phyloP scores from a whole-genome alignment of 2,329 filamentous ascomycete genomes.

The Camillea tinctor region DNA sequence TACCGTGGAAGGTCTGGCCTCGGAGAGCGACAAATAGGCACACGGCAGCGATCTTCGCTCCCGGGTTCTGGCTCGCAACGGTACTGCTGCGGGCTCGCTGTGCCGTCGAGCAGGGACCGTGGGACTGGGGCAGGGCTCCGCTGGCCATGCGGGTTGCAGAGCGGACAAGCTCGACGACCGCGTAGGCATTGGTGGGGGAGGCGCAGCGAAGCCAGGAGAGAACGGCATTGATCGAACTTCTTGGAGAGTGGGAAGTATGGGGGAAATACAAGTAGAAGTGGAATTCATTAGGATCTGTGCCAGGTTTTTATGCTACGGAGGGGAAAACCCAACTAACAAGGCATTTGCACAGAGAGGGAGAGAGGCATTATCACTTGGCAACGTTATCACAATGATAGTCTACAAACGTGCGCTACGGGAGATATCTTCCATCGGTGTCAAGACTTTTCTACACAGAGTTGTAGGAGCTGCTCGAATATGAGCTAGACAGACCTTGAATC shows the following conservation, averaged over 20 bases:
- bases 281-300: background rate
- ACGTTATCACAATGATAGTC: background rate
- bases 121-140: background rate
- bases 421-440: background rate
- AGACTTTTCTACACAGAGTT: background rate
- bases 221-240: background rate
- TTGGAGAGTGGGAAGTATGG: background rate
- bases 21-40: background rate
- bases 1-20: background rate
- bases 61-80: background rate
- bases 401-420: background rate
- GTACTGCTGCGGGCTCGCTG: background rate
- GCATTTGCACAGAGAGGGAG: background rate
- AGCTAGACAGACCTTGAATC: background rate
- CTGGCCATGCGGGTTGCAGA: background rate
- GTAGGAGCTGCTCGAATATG: too few relatives aligned
- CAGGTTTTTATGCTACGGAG: background rate
- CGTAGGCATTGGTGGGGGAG: background rate
- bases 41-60: background rate
- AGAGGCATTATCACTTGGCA: too few relatives aligned
- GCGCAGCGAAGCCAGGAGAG: background rate
- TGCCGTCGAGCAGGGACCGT: background rate
- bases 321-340: background rate
- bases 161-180: background rate
- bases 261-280: background rate